phyloP scores from a whole-genome alignment of 2,329 filamentous ascomycete genomes.

The Trichophaea hybrida region DNA sequence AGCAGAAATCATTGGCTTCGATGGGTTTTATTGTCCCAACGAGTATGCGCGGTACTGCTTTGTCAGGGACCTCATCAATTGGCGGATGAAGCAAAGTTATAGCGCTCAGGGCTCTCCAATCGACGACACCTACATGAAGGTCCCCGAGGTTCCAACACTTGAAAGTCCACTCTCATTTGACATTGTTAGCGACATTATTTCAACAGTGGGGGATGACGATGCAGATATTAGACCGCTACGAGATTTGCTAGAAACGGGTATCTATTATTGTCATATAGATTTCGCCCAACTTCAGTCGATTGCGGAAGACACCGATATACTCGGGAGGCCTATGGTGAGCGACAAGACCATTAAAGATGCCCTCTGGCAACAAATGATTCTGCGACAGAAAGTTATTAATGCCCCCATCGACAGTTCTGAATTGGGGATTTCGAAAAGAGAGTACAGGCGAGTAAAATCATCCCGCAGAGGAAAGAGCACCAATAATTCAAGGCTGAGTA shows the following conservation, averaged over 20 bases:
- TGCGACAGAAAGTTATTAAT: slow-evolving; percentile 42
- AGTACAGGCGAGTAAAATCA: slow-evolving; percentile 14
- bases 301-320: slow-evolving; percentile 37
- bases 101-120: slow-evolving; percentile 32
- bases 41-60: slow-evolving; percentile 46
- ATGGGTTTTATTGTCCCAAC: slow-evolving; percentile 44
- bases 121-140: background rate
- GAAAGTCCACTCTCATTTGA: slow-evolving; percentile 23
- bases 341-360: slow-evolving; percentile 43
- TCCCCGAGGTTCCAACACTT: background rate
- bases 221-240: slow-evolving; percentile 41
- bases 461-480: too few relatives aligned
- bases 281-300: slow-evolving; percentile 46
- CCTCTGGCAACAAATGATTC: slow-evolving; percentile 44
- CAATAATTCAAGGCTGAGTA: background rate
- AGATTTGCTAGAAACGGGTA: slow-evolving; percentile 43
- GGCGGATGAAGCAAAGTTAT: slow-evolving; percentile 32
- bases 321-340: slow-evolving; percentile 42
- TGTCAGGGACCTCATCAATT: slow-evolving; percentile 41
- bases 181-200: slow-evolving; percentile 36
- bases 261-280: slow-evolving; percentile 45
- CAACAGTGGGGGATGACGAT: slow-evolving; percentile 38
- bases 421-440: slow-evolving; percentile 35
- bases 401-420: slow-evolving; percentile 39
- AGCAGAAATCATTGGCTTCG: slow-evolving; percentile 44